Conservation (phyloP, 2,329 filamentous ascomycete genomes). For the Beauveria caledonica region DNA sequence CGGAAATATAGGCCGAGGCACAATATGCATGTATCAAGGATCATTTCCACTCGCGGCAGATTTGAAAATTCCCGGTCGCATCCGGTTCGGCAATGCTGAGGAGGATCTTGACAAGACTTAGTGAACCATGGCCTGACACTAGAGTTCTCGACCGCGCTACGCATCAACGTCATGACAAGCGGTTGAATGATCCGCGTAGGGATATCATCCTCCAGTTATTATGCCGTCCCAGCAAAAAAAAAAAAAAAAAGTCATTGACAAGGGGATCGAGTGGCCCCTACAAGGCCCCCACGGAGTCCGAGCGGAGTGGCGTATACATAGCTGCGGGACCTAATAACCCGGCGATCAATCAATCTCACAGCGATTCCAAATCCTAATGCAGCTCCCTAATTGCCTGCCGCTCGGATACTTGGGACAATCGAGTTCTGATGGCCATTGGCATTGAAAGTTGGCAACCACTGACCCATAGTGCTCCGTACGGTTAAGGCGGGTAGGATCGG, state of each 20-base stretch:
- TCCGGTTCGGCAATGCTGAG: background rate
- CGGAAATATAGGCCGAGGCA: background rate
- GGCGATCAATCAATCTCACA: constrained; percentile 7
- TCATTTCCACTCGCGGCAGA: background rate
- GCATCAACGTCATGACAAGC: no score
- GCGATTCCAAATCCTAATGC: constrained; percentile 5
- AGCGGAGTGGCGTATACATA: constrained; percentile 5
- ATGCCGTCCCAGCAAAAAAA: background rate
- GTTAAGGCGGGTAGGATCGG: background rate
- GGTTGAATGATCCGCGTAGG: background rate
- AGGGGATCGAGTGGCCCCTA: background rate
- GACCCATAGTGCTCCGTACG: background rate
- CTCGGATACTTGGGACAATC: background rate
- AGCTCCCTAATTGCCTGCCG: background rate
- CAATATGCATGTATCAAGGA: background rate
- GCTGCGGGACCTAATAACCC: constrained; percentile 1
- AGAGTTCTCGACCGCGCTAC: no score
- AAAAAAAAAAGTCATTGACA: background rate
- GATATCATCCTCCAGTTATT: background rate
- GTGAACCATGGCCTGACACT: no score
- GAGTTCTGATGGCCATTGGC: background rate
- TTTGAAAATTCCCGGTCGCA: background rate
- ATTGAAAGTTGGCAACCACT: background rate
- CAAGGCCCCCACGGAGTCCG: background rate
- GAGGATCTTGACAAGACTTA: background rate